phyloP scores from a whole-genome alignment of 495 filamentous ascomycete species.

The Durotheca rogersii region DNA sequence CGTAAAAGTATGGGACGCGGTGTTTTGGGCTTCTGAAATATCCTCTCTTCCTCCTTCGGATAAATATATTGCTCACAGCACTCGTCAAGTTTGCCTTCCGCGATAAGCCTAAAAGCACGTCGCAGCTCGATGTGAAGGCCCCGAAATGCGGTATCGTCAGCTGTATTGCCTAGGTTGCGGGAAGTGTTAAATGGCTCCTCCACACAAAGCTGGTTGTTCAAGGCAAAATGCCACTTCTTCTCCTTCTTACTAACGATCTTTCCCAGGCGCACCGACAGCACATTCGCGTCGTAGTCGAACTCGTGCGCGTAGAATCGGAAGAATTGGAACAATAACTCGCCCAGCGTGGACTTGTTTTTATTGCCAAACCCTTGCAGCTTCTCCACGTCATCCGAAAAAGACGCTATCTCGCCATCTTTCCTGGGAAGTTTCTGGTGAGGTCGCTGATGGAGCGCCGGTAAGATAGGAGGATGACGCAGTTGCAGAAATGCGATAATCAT shows the following conservation, averaged over 20 bases:
- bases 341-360: slow-evolving; percentile 79
- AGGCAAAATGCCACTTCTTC: slow-evolving; percentile 77
- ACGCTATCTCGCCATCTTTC: slow-evolving; percentile 62
- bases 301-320: slow-evolving; percentile 94
- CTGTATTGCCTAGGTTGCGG: slow-evolving; percentile 96
- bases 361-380: slow-evolving; percentile 70
- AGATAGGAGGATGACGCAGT: slow-evolving; percentile 78
- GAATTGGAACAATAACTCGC: slow-evolving; percentile 85
- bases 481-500: slow-evolving; percentile 97
- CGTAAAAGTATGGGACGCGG: slow-evolving; percentile 50
- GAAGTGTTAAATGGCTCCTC: slow-evolving; percentile 93
- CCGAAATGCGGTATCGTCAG: slow-evolving; percentile 88
- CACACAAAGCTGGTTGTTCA: slow-evolving; percentile 84
- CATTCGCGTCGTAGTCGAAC: slow-evolving; percentile 80
- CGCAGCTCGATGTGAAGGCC: slow-evolving; percentile 89
- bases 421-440: slow-evolving; percentile 61
- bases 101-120: slow-evolving; percentile 77
- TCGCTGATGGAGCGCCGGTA: slow-evolving; percentile 82
- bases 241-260: slow-evolving; percentile 77
- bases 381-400: slow-evolving; percentile 83
- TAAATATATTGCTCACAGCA: slow-evolving; percentile 84
- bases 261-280: slow-evolving; percentile 85
- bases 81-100: slow-evolving; percentile 70
- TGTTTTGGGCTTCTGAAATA: slow-evolving; percentile 69
- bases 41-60: slow-evolving; percentile 77